Percentiles rank a stretch among this genome's conserved stretches.
These are phyloP conservation scores for Globisporangium camurandrum DNA, from an alignment of 352 stramenopile species.

Conservation along the genomic window DNA sequence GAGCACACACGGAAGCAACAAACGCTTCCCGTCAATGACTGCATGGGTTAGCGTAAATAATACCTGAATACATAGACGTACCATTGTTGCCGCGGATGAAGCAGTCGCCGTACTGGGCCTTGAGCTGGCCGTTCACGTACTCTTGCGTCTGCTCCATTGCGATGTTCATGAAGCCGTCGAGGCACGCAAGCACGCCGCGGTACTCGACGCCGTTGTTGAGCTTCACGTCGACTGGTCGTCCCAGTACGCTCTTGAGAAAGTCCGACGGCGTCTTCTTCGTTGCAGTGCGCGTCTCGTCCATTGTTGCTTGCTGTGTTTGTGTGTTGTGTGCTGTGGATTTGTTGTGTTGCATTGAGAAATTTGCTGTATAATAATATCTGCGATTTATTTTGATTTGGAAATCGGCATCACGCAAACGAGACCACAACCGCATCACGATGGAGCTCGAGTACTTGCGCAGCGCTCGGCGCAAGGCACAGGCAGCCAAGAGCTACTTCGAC, in stretches of 20 bases:
- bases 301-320: constrained; percentile 14
- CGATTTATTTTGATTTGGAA: no score
- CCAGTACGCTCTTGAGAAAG: constrained; percentile 91
- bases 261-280: constrained; percentile 86
- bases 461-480: constrained; percentile 40
- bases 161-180: constrained; percentile 99
- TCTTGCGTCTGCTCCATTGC: constrained; percentile 99
- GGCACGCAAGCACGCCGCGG: constrained; percentile 95
- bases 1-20: no score
- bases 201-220: constrained; percentile 99
- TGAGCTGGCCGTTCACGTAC: constrained; percentile 98
- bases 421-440: no score
- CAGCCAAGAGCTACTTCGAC: constrained; percentile 55
- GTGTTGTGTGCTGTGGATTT: constrained; percentile 9
- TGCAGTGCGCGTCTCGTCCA: constrained; percentile 22
- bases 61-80: constrained; percentile 37
- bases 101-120: constrained; percentile 99
- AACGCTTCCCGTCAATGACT: not conserved
- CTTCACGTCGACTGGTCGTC: constrained; percentile 96
- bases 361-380: no score
- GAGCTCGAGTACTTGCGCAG: constrained; percentile 55
- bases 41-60: constrained; percentile 1
- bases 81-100: constrained; percentile 99
- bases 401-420: no score
- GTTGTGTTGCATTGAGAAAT: no score